phyloP scores from a whole-genome alignment of 2,329 filamentous ascomycete genomes.

The Trichocomaceae sp. region DNA sequence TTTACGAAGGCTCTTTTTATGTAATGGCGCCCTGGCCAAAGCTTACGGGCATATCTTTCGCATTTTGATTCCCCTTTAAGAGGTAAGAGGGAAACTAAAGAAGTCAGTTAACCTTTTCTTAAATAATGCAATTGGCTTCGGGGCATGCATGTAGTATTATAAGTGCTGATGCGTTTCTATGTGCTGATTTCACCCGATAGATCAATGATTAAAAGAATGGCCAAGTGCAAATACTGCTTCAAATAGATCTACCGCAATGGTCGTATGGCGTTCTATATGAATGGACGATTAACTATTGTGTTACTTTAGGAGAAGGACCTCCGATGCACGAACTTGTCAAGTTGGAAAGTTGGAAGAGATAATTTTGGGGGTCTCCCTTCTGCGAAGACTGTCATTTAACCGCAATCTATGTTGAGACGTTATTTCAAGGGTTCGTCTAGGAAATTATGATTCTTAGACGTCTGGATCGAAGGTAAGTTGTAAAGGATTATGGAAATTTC shows the following conservation, averaged over 20 bases:
- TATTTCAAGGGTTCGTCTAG: no score
- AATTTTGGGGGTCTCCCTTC: slow-evolving; percentile 40
- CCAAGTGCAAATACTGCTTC: slow-evolving; percentile 12
- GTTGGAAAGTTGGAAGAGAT: slow-evolving; percentile 28
- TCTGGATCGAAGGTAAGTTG: no score
- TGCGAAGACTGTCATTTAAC: neutral
- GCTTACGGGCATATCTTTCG: slow-evolving; percentile 53
- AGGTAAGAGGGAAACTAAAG: neutral
- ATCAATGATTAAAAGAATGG: slow-evolving; percentile 12
- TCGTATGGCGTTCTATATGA: neutral
- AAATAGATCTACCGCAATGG: slow-evolving; percentile 12
- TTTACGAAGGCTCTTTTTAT: slow-evolving; percentile 59
- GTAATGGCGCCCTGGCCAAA: slow-evolving; percentile 65
- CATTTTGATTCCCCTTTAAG: slow-evolving; percentile 4
- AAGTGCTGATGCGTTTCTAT: slow-evolving; percentile 9
- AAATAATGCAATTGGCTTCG: slow-evolving; percentile 9
- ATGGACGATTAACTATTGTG: neutral
- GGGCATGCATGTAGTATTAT: slow-evolving; percentile 9
- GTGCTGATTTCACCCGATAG: slow-evolving; percentile 11
- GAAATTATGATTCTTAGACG: no score
- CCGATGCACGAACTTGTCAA: slow-evolving; percentile 3
- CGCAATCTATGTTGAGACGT: neutral
- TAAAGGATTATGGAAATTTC: no score
- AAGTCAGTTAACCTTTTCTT: slow-evolving; percentile 7
- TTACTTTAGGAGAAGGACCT: slow-evolving; percentile 9